Evolutionary conservation across 495 filamentous ascomycete genomes (phyloP), one percentile per base, ranked within the genome.

Genomic region (Massariosphaeria phaeospora): DNA sequence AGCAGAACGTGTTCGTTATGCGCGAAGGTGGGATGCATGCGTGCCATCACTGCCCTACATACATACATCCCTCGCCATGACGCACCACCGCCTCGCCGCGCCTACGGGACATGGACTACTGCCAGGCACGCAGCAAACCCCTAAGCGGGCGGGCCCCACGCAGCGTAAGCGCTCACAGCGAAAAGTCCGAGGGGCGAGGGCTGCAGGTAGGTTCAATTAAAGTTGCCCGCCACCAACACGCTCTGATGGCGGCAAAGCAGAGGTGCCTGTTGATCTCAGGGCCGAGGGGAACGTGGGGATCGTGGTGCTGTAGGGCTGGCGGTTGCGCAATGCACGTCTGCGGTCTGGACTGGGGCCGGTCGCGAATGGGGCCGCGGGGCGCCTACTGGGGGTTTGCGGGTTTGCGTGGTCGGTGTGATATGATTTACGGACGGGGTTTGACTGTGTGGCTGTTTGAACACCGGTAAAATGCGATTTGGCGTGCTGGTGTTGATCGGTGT

Each of bases 141-240:
- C 44, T 48, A 29, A 35, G 44, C 26, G 44, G 34, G n/a, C n/a
- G n/a, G n/a, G n/a, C 23, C 33, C 17, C 40, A 54, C 18, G 13
- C 27, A 48, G 4, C n/a, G 34, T 48, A 58, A 58, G 55, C 55
- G 55, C 55, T 46, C 38, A 6, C 34, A 24, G 4, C 29, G n/a
- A 51, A 17, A 12, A 45, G 26, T 10, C 8, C 17, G 27, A 35
- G 18, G 6, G 17, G 8, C 25, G 27, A 15, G 18, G 18, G 18
- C 31, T 59, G 47, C 40, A 52, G 47, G 35, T 13, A 49, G 21
- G 54, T 59, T 48, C 56, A 48, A 44, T 53, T 59, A 54, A 40
- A 46, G 46, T 53, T 59, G 54, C 52, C n/a, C 45, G 55, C 55
- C 55, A 58, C 55, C 46, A 57, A 57, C 53, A 57, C 44, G 3